Evolutionary conservation across 176 grass and related monocot genomes (phyloP).

Genomic region (Triticum turgidum): DNA sequence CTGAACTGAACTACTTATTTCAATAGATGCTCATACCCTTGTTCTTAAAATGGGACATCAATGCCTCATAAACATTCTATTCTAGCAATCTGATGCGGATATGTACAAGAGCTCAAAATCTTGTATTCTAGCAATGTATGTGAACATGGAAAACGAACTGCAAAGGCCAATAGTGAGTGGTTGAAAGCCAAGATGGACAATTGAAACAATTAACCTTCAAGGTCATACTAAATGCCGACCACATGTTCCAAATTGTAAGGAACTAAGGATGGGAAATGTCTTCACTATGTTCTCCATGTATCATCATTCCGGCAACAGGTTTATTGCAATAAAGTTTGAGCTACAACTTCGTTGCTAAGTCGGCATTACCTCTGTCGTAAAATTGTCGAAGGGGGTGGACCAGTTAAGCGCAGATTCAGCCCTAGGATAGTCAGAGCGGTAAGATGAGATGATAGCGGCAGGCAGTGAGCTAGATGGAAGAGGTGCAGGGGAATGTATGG

Average conservation of each 20-base stretch:
- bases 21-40: background rate
- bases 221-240: background rate
- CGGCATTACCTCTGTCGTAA: no score
- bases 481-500: no score
- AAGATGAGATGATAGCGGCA: no score
- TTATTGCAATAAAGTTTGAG: conserved; percentile 8
- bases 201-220: conserved; percentile 16
- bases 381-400: no score
- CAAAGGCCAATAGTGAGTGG: background rate
- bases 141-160: background rate
- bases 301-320: background rate
- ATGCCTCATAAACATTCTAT: conserved; percentile 20
- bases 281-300: background rate
- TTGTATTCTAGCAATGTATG: background rate
- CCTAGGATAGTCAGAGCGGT: no score
- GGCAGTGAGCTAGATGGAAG: no score
- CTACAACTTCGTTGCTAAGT: background rate
- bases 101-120: background rate
- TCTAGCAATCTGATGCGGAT: background rate
- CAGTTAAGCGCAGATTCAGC: no score
- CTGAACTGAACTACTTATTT: background rate
- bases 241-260: background rate
- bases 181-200: background rate
- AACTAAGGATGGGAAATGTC: background rate
- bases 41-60: conserved; percentile 16